Evolutionary conservation across 2,329 filamentous ascomycete genomes (phyloP).

Genomic region (Aureobasidium namibiae): DNA sequence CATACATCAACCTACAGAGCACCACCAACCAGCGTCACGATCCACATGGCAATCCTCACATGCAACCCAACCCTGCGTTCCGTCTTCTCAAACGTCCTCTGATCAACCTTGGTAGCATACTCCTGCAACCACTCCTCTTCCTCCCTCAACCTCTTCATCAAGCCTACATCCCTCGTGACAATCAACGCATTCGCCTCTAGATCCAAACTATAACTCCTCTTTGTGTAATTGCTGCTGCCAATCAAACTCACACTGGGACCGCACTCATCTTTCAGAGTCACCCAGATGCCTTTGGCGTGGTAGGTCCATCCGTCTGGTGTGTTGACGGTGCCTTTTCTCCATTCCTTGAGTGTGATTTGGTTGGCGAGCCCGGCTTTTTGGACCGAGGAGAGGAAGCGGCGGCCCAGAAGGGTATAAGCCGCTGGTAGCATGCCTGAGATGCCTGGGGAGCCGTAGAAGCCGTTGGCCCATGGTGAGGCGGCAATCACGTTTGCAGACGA

Average conservation of each 20-base stretch:
- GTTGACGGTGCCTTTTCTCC: conserved; percentile 73
- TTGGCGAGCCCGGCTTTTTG: conserved; percentile 43
- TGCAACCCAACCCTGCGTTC: conserved; percentile 80
- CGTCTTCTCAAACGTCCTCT: conserved; percentile 69
- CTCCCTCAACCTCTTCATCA: conserved; percentile 65
- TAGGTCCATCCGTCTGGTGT: conserved; percentile 89
- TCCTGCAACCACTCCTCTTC: conserved; percentile 77
- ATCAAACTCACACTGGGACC: conserved; percentile 73
- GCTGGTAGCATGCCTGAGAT: conserved; percentile 84
- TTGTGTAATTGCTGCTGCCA: conserved; percentile 92
- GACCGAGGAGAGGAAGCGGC: conserved; percentile 65
- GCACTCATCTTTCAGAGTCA: conserved; percentile 53
- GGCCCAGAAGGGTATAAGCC: conserved; percentile 83
- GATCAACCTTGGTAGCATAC: conserved; percentile 58
- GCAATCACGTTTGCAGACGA: conserved; percentile 75
- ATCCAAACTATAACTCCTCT: conserved; percentile 84
- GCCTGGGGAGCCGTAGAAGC: conserved; percentile 83
- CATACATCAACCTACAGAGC: conserved; percentile 53
- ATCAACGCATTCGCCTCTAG: conserved; percentile 83
- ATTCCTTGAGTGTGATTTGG: conserved; percentile 72
- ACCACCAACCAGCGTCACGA: conserved; percentile 76
- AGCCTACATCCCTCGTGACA: conserved; percentile 63
- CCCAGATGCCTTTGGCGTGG: conserved; percentile 93
- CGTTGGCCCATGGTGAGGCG: conserved; percentile 87
- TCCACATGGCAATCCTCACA: conserved; percentile 88